Evolutionary conservation across 1,284 basidiomycete genomes (phyloP), one percentile per base, ranked within the genome.

Genomic region (Ceratobasidium sp.): DNA sequence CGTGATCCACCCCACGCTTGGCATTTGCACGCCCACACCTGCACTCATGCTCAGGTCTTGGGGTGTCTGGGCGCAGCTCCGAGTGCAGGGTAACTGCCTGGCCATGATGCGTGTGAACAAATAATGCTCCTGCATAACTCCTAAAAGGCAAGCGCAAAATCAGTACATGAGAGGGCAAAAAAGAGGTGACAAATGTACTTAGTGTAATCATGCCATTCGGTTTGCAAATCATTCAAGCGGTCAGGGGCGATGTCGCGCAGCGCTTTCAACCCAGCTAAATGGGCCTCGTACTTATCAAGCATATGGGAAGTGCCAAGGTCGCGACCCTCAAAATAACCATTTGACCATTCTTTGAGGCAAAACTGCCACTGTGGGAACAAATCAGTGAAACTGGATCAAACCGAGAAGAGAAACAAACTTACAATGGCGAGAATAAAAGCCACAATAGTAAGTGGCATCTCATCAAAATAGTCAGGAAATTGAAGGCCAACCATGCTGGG

Each of bases 241-340:
- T 23, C 12, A 5, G 4, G 4, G 18, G 46, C 46, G 12, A 48
- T 23, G 4, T 3, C 46, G 3, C 12, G 46, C 12, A 59, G 18
- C 1, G 46, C 25, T 18, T 59, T 58, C 30, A 70, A 25, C 18
- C 54, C 66, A 1, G 40, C 66, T 14, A 70, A 18, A 14, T 70
- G 66, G 25, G 53, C 40, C 21, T 70, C 30, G 42, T 70, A 70
- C 28, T 70, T 70, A 21, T 70, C 54, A 0, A 28, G 40, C 66
- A 70, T 70, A 0, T 56, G 7, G 1, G 40, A 23, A 18, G 54
- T 28, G 3, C 54, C 53, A 12, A 70, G 53, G 12, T 70, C 54
- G 25, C 28, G 7, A 30, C 25, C 33, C 28, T 46, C 36, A 5
- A 28, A 58, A 18, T 30, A 70, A 1, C 66, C 66, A 21, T 23